Evolutionary conservation across 2,329 filamentous ascomycete genomes (phyloP).

Genomic region (Tetracladium maxilliforme): DNA sequence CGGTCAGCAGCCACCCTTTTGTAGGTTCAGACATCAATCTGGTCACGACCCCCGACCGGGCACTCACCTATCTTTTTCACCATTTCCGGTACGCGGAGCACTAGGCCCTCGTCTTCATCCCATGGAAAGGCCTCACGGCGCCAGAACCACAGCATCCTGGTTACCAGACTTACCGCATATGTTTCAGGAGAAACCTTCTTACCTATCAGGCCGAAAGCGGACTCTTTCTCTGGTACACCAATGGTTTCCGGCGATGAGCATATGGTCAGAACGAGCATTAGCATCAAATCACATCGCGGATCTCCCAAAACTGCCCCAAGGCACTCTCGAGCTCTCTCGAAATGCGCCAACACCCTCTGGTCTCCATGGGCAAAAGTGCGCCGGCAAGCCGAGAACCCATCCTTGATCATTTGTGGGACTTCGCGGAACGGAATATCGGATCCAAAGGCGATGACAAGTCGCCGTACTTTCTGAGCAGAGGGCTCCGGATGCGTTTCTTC

Average conservation of each 20-base stretch:
- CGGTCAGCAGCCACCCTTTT: no score
- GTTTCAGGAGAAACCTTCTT: no score
- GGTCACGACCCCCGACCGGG: background rate
- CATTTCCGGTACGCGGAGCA: slow-evolving; percentile 1
- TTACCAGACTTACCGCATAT: slow-evolving; percentile 1
- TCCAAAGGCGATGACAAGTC: background rate
- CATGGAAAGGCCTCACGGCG: slow-evolving; percentile 1
- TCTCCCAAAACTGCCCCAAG: background rate
- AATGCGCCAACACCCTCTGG: slow-evolving; percentile 1
- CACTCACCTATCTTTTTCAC: slow-evolving; percentile 1
- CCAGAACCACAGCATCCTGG: slow-evolving; percentile 2
- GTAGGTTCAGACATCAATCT: background rate
- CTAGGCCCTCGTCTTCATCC: slow-evolving; percentile 1
- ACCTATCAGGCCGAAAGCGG: no score
- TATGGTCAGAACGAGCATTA: no score
- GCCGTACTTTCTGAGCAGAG: no score
- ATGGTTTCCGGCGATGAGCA: no score
- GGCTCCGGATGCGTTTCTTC: no score
- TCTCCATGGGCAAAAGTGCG: background rate
- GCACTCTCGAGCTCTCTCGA: background rate
- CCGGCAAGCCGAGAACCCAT: background rate
- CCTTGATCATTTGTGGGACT: slow-evolving; percentile 1
- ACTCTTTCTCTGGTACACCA: no score
- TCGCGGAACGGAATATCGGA: background rate
- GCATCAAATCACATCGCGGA: slow-evolving; percentile 1